Evolutionary conservation across 2,329 filamentous ascomycete species (phyloP).

Genomic region (Arthrobotrys conoides): DNA sequence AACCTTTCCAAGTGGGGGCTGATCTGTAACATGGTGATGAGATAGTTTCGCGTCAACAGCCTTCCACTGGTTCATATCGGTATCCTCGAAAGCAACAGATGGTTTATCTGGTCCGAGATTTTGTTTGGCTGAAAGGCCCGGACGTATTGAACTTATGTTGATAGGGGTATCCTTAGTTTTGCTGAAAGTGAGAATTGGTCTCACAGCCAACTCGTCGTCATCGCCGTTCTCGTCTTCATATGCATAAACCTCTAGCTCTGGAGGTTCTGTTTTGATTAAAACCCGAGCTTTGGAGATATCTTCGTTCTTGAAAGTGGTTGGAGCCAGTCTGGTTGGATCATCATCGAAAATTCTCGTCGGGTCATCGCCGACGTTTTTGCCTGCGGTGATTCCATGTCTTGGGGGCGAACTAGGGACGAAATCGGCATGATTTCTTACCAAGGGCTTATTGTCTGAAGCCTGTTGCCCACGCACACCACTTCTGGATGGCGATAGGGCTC

Average conservation of each 20-base stretch:
- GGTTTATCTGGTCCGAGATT: constrained; percentile 2
- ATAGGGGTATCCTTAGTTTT: constrained; percentile 66
- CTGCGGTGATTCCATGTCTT: neutral
- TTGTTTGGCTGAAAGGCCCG: neutral
- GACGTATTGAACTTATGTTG: constrained; percentile 66
- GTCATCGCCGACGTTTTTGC: constrained; percentile 12
- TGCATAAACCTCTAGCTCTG: constrained; percentile 71
- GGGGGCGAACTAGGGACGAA: constrained; percentile 65
- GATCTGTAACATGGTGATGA: constrained; percentile 22
- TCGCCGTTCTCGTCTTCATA: constrained; percentile 69
- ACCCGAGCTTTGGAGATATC: constrained; percentile 68
- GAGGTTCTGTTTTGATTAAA: constrained; percentile 69
- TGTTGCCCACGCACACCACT: neutral
- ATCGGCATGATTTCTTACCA: neutral
- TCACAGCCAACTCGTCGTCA: constrained; percentile 73
- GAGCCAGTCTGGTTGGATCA: neutral
- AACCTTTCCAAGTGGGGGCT: constrained; percentile 79
- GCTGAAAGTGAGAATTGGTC: constrained; percentile 52
- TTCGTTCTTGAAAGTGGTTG: neutral
- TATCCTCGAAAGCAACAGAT: constrained; percentile 68
- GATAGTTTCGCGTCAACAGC: constrained; percentile 82
- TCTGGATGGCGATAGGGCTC: constrained; percentile 30
- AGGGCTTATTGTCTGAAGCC: neutral
- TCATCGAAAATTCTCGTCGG: neutral
- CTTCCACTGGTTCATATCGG: constrained; percentile 91